Evolutionary conservation across 2,329 filamentous ascomycete species (phyloP).

Genomic region (Verticillium isaacii): DNA sequence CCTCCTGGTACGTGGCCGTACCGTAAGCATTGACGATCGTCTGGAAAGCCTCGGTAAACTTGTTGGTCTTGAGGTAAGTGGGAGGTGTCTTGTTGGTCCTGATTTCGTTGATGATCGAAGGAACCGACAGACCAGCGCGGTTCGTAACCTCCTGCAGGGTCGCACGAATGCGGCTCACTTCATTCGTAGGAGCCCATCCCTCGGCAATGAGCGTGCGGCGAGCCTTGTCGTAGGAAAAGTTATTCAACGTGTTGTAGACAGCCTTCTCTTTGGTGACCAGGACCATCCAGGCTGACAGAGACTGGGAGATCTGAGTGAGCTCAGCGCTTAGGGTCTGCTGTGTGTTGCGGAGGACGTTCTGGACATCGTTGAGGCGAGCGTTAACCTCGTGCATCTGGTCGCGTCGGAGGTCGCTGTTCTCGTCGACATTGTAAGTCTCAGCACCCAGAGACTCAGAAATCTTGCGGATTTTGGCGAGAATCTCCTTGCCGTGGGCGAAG

Average conservation of each 20-base stretch:
- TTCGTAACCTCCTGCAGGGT: constrained; percentile 97
- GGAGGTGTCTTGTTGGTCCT: constrained; percentile 95
- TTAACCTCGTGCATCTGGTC: constrained; percentile 99
- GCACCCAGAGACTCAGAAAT: constrained; percentile 97
- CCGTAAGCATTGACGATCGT: constrained; percentile 99
- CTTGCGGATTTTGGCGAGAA: constrained; percentile 97
- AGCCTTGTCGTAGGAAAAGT: constrained; percentile 93
- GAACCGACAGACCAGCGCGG: constrained; percentile 89
- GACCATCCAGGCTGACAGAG: constrained; percentile 94
- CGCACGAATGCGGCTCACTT: constrained; percentile 81
- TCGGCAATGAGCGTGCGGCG: constrained; percentile 96
- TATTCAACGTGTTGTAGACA: constrained; percentile 90
- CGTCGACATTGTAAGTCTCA: constrained; percentile 93
- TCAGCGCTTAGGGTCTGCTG: constrained; percentile 92
- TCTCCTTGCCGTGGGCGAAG: constrained; percentile 97
- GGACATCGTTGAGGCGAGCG: constrained; percentile 82
- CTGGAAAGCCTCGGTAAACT: constrained; percentile 96
- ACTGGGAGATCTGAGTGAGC: constrained; percentile 87
- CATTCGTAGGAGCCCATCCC: constrained; percentile 94
- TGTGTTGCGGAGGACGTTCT: constrained; percentile 90
- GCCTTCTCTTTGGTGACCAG: constrained; percentile 98
- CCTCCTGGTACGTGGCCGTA: constrained; percentile 93
- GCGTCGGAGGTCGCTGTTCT: constrained; percentile 90
- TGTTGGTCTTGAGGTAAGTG: constrained; percentile 97
- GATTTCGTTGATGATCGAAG: constrained; percentile 98